Base-by-base conservation (phyloP, 371 early-diverging fungal species). In the Ecytonucleospora hepatopenaei region DNA sequence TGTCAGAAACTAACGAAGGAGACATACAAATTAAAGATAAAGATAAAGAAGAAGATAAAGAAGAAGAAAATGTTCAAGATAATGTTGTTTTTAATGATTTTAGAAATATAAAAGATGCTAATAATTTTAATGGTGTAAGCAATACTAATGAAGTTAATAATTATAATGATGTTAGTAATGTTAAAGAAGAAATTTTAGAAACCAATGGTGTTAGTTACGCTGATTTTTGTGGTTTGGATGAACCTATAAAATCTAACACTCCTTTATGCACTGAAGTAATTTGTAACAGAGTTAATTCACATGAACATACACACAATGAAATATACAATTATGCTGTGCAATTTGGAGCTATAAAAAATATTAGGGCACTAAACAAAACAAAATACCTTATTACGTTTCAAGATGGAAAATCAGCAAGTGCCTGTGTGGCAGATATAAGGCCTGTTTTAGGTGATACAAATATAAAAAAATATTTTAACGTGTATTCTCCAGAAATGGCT, bases 391-490 rank as follows among this genome's bases (percentile, higher is more conserved):
- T 70, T 27, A 55, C 34, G 19, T 74, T 64, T 65, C 62, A 62
- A 30, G 33, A 55, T n/a, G 46, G 28, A 19, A 40, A 54, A n/a
- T n/a, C 33, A 1, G 74, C 74, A 3, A 35, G 34, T 19, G 49
- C 47, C 3, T n/a, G 70, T 0, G 58, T 74, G 12, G 46, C 54
- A 2, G 54, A 48, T 31, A 23, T 34, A 4, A 53, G 27, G 28
- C 64, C 46, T 17, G 65, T 74, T 8, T 21, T 70, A 3, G 68
- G 47, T 8, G 68, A 70, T 30, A 1, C 19, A 31, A 48, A 27
- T 28, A 68, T 74, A 24, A 74, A 61, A 53, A 74, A 74, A 40
- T 74, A 61, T 62, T 74, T 40, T 55, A 70, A 74, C 60, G 32
- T 72, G 16, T 40, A 40, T 40, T 8, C 40, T 8, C 40, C 40